phyloP scores from a whole-genome alignment of 2,329 filamentous ascomycete genomes.

The Apiospora hydei region DNA sequence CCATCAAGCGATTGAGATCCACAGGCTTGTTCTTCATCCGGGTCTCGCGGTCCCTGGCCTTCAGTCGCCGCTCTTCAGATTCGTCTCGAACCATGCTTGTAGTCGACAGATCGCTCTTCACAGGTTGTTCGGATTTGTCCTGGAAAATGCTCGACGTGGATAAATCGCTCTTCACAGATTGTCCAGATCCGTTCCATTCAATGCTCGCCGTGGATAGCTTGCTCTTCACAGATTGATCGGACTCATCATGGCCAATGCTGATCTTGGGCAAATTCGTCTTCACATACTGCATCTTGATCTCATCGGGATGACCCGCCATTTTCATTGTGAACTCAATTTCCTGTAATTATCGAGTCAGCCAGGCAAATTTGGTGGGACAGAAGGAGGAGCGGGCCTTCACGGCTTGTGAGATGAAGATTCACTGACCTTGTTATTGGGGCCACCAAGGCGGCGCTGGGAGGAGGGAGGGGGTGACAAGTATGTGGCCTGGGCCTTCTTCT shows the following conservation, averaged over 20 bases:
- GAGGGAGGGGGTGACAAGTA: neutral
- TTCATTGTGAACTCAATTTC: neutral
- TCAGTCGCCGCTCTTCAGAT: neutral
- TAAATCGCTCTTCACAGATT: neutral
- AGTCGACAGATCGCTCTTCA: neutral
- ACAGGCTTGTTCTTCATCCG: neutral
- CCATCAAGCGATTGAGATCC: neutral
- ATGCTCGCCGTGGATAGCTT: neutral
- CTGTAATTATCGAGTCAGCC: neutral
- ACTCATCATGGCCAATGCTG: neutral
- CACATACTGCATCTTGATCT: neutral
- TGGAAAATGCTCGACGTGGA: neutral
- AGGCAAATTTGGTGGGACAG: too few species aligned
- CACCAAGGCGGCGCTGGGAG: neutral
- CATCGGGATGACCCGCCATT: neutral
- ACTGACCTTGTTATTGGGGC: neutral
- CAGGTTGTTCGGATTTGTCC: neutral
- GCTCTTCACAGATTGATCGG: neutral
- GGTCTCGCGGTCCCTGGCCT: neutral
- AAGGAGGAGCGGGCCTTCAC: too few species aligned
- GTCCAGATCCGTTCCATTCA: neutral
- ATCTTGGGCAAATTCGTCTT: neutral
- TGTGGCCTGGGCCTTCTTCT: neutral
- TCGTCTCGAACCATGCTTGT: neutral
- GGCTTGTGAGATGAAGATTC: neutral